Base-by-base conservation (phyloP, 441 rosid species). In the Corymbia calophylla region DNA sequence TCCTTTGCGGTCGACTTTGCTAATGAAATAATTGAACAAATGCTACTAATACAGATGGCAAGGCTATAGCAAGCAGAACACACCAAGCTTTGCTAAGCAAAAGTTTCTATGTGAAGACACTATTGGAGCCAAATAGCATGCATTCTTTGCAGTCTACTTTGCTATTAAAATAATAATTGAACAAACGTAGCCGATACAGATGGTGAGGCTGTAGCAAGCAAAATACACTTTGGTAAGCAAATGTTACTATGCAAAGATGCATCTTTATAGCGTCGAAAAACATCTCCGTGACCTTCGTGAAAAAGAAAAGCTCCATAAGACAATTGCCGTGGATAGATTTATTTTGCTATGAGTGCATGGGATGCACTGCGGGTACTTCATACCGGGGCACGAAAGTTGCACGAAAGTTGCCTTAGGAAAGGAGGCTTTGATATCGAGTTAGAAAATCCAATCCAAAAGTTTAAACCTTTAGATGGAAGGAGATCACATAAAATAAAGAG, bases 251-350 rank as follows among this genome's bases (percentile, higher is more conserved):
- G 29, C 62, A 58, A 58, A 58, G 29, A 58, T 58, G 62, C 29
- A 0, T 58, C 29, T 58, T 58, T 13, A 0, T 58, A 29, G 62
- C 0, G 12, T 13, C 3, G 1, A 0, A 58, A 58, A 58, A 35
- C 39, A 35, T 35, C 39, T 35, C 39, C 39, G 4, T 35, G 39
- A 35, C 39, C 39, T 35, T 35, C 39, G 3, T 35, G 39, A 35
- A 35, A 35, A 35, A 35, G 39, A 35, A 3, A 35, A 3, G 39
- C 39, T 35, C 39, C 39, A 35, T 35, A 35, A 35, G 39, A 35
- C 39, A 5, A 35, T 5, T 35, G 39, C 39, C 39, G 4, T 35
- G 39, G 39, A 35, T 35, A 35, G 39, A 35, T 35, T 35, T 35
- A 5, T 35, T 35, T 35, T 35, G 39, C 39, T 35, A 35, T 35